These are phyloP conservation scores for Apiotrichum laibachii DNA, from an alignment of 1,284 basidiomycete species.

Conservation along the genomic window DNA sequence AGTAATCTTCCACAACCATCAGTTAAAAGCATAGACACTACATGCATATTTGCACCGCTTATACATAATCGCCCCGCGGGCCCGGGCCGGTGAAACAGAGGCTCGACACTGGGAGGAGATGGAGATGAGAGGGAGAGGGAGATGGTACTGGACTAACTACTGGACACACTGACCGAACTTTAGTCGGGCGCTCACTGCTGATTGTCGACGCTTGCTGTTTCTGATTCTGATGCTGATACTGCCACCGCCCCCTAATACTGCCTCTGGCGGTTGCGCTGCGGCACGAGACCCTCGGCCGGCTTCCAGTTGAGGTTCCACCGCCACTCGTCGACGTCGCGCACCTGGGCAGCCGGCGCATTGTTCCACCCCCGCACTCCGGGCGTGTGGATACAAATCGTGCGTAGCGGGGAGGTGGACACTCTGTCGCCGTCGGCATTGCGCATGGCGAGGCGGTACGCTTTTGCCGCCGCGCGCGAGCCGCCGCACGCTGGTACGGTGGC, in stretches of 20 bases:
- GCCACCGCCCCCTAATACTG: background rate
- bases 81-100: no score
- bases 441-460: constrained; percentile 38
- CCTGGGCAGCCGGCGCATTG: constrained; percentile 25
- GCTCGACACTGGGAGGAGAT: no score
- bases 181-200: no score
- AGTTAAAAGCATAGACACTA: constrained; percentile 8
- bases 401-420: constrained; percentile 25
- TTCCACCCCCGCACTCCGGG: constrained; percentile 34
- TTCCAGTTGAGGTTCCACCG: constrained; percentile 25
- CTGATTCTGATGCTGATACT: background rate
- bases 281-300: background rate
- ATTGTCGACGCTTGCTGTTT: no score
- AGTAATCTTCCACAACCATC: background rate
- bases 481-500: constrained; percentile 26
- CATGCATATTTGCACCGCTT: constrained; percentile 9
- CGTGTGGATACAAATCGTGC: constrained; percentile 40
- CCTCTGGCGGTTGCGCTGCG: background rate
- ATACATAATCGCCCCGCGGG: no score
- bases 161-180: no score
- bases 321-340: constrained; percentile 46
- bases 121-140: no score
- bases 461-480: constrained; percentile 30
- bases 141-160: no score
- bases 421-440: constrained; percentile 31